Conservation (phyloP, 2,329 filamentous ascomycete species). For the Coleophoma crateriformis region DNA sequence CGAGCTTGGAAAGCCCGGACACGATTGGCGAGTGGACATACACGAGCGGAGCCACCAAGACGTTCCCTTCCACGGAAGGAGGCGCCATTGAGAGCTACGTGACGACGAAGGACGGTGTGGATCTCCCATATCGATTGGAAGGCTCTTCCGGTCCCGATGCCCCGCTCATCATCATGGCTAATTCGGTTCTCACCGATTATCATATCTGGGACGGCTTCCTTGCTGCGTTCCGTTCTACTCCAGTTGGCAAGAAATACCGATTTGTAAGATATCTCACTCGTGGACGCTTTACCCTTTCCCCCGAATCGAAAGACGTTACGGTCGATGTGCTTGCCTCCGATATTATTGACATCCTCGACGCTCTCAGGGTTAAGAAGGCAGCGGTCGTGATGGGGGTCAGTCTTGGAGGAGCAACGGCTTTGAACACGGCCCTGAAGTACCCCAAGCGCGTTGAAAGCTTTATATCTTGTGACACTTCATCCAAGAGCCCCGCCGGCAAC, state of each 20-base stretch:
- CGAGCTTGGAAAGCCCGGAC: constrained; percentile 16
- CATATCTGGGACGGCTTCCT: constrained; percentile 79
- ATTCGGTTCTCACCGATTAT: constrained; percentile 73
- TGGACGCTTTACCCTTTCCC: constrained; percentile 34
- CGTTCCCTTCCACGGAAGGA: constrained; percentile 28
- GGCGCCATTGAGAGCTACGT: constrained; percentile 62
- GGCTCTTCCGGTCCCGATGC: constrained; percentile 62
- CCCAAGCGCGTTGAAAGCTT: constrained; percentile 55
- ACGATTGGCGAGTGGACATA: constrained; percentile 40
- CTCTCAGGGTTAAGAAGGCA: constrained; percentile 62
- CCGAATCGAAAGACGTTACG: constrained; percentile 14
- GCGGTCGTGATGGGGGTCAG: constrained; percentile 70
- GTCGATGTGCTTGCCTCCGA: constrained; percentile 61
- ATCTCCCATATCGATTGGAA: constrained; percentile 69
- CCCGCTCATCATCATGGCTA: constrained; percentile 69
- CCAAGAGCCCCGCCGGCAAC: constrained; percentile 66
- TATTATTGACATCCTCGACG: constrained; percentile 58
- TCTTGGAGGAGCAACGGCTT: constrained; percentile 72
- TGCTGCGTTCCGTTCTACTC: constrained; percentile 16
- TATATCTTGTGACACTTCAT: constrained; percentile 75
- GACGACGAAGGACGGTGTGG: constrained; percentile 61
- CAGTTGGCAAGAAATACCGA: constrained; percentile 45
- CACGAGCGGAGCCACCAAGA: constrained; percentile 37
- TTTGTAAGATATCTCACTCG: constrained; percentile 75
- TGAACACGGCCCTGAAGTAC: constrained; percentile 66